Base-by-base conservation (phyloP, 306 rosid species). In the Astragalus membranaceus region DNA sequence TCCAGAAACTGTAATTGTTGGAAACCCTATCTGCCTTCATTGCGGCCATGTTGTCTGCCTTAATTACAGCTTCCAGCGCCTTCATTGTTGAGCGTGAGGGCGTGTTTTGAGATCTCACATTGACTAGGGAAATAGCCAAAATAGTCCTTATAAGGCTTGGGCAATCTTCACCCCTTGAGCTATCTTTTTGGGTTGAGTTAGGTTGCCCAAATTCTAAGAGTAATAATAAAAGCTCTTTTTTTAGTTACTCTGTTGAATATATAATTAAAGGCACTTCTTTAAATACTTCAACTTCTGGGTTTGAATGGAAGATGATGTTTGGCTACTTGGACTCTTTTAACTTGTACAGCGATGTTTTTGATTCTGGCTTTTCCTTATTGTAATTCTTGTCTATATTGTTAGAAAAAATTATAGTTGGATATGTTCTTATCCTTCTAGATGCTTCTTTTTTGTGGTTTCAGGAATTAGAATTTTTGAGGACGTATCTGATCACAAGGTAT, bases 391-490 rank as follows among this genome's bases (percentile, higher is more conserved):
- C 63, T 35, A 58, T 47, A 35, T 61, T 61, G 63, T 69, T 63
- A 74, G 54, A 17, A 8, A 42, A 46, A 4, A 13, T 46, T 74
- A 39, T 58, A 32, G 54, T 37, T 50, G 64, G 65, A 59, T 72
- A 39, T 71, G 37, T 68, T 68, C 44, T 58, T 63, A 81, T 48
- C 55, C 42, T 76, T 53, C 61, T 51, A 58, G 37, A 59, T 56
- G 52, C 66, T 30, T 73, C 32, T 81, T 59, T 44, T 81, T 74
- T 81, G 78, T 81, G 69, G 49, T 81, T 83, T 79, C 94, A 94
- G 98, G 98, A 76, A 85, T 94, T 75, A 83, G 98, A 82, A 83
- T 94, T 72, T 88, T 90, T 69, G 97, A 94, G 84, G 97, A 94
- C 84, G 86, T 94, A 76, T 83, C 92, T 17, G 82, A 81, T 70